Conservation (phyloP, 2,329 filamentous ascomycete genomes). For the Trichoderma guizhouense region DNA sequence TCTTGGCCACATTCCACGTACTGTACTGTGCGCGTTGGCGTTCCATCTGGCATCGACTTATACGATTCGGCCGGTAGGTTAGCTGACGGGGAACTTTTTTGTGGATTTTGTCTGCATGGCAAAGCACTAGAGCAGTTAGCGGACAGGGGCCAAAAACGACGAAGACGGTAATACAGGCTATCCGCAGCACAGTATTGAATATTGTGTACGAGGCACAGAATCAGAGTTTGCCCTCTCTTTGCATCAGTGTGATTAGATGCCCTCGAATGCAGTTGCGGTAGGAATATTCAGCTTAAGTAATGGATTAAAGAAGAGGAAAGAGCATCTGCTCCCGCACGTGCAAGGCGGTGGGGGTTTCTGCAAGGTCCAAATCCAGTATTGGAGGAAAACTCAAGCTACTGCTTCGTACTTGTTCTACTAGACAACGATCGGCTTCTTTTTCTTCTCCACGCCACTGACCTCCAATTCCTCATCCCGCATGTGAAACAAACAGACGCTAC, state of each 20-base stretch:
- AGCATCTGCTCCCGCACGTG: conserved; percentile 1
- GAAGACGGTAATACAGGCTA: neutral
- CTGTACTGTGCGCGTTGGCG: neutral
- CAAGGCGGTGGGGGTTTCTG: conserved; percentile 6
- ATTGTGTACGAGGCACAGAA: neutral
- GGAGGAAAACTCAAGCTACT: neutral
- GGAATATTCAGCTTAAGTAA: neutral
- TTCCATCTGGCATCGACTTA: neutral
- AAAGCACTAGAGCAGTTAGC: conserved; percentile 2
- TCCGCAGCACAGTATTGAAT: neutral
- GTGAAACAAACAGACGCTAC: neutral
- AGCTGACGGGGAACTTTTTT: neutral
- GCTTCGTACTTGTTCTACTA: neutral
- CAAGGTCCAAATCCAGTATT: neutral
- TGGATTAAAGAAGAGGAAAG: neutral
- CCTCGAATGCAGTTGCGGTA: neutral
- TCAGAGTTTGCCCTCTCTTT: neutral
- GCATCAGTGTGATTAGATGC: neutral
- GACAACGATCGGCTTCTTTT: neutral
- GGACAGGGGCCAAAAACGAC: conserved; percentile 2
- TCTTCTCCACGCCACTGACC: neutral
- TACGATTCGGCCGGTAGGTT: neutral
- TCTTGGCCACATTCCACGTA: neutral
- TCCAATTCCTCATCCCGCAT: conserved; percentile 2
- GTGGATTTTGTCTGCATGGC: neutral